phyloP scores from a whole-genome alignment of 306 rosid genomes.

The Crataegus laevigata region DNA sequence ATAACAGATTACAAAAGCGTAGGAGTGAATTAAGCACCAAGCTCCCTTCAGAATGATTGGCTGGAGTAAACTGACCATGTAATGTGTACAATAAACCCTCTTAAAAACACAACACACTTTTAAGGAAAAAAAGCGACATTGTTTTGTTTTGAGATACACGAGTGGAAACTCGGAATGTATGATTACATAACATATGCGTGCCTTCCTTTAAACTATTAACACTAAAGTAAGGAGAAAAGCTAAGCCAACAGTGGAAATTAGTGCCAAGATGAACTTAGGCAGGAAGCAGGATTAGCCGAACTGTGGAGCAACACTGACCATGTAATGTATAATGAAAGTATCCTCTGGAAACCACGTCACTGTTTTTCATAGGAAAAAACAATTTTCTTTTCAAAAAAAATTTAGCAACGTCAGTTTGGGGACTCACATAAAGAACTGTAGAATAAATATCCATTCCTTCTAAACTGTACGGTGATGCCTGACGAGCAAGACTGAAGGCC shows the following conservation, averaged over 20 bases:
- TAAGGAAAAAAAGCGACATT: background rate
- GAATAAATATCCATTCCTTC: slow-evolving; percentile 98
- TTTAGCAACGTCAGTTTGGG: slow-evolving; percentile 1
- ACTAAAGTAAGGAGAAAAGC: background rate
- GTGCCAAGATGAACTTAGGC: background rate
- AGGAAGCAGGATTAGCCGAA: background rate
- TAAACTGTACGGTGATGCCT: slow-evolving; percentile 68
- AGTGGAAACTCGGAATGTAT: background rate
- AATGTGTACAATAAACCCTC: background rate
- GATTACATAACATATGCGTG: background rate
- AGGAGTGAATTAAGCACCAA: background rate
- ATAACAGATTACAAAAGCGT: too few relatives aligned
- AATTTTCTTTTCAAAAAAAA: background rate
- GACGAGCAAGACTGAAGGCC: slow-evolving; percentile 80
- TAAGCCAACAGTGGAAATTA: background rate
- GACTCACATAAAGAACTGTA: slow-evolving; percentile 94
- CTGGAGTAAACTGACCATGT: background rate
- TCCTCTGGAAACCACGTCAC: background rate
- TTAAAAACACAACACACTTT: background rate
- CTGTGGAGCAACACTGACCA: background rate
- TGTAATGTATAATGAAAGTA: background rate
- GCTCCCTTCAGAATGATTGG: background rate
- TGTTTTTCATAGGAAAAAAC: background rate
- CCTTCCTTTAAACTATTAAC: background rate
- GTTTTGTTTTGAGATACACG: background rate